Evolutionary conservation across 2,329 filamentous ascomycete genomes (phyloP), one percentile per base, ranked within the genome.

Genomic region (Penicillium corylophilum): DNA sequence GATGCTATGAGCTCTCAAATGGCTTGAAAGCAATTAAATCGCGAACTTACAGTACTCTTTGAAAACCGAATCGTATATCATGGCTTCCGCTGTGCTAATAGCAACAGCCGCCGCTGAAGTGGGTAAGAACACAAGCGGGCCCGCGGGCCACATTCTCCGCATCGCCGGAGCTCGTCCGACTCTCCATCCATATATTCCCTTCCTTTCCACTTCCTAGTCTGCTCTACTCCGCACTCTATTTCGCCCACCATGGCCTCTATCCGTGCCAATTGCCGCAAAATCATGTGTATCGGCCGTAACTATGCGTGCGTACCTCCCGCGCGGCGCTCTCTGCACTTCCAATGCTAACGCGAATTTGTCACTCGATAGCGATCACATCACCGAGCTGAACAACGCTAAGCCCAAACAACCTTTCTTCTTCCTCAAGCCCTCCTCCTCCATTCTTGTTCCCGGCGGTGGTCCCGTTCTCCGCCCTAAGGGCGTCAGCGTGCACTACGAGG

Each of bases 331-430:
- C 22, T 7, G 36, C 15, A 39, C 45, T 26, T 31, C 42, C 20
- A 35, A 44, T 23, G 31, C 20, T 26, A 29, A 16, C 20, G 18
- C 28, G 39, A 28, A 46, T 24, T 5, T 2, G n/a, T 40, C 2
- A 23, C 15, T 33, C 4, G 8, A 36, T 31, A 94, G 90, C 66
- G 94, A 96, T 73, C 94, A 99, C 76, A 88, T 97, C 69, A 84
- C 87, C 58, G 94, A 99, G 78, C 83, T 99, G 62, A 91, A 91
- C 74, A 96, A 87, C 74, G 80, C 82, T 54, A 85, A 85, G 60
- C 94, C 94, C 45, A 95, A 94, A 73, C 91, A 96, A 74, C 94
- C 94, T 23, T 97, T 99, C 78, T 99, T 96, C 85, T 99, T 99
- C 82, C 83, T 97, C 63, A 99, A 99, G 81, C 94, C 94, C 1